A percentile compares a stretch with the other conserved stretches of the same genome.
Evolutionary conservation across 371 early-diverging fungal species (phyloP).

Genomic region (Conidiobolus incongruus): DNA sequence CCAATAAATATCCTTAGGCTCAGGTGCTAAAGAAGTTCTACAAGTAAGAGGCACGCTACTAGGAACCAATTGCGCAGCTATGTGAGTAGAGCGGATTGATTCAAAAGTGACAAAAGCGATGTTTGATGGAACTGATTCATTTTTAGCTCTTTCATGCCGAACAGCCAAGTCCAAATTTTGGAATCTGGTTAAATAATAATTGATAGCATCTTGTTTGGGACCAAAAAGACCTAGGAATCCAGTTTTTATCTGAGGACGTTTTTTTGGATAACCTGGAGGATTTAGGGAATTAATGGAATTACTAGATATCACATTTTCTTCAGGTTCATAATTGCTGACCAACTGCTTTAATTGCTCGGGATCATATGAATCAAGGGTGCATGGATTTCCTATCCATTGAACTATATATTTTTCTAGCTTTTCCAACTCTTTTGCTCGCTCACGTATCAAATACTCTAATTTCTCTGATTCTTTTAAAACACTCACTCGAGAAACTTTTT

Average conservation of each 20-base stretch:
- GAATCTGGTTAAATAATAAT: slow-evolving; percentile 10
- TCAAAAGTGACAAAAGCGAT: slow-evolving; percentile 34
- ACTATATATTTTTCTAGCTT: slow-evolving; percentile 9
- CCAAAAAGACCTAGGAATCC: slow-evolving; percentile 12
- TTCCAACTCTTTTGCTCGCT: slow-evolving; percentile 9
- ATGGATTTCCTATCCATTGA: slow-evolving; percentile 5
- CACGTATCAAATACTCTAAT: slow-evolving; percentile 9
- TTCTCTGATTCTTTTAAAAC: slow-evolving; percentile 20
- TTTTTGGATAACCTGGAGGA: not conserved
- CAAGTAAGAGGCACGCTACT: slow-evolving; percentile 20
- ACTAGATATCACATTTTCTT: too few relatives aligned
- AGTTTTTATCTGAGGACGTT: slow-evolving; percentile 8
- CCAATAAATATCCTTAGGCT: slow-evolving; percentile 84
- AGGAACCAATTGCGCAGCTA: slow-evolving; percentile 1
- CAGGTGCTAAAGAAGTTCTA: slow-evolving; percentile 55
- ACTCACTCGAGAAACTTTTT: slow-evolving; percentile 25
- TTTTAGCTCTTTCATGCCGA: not conserved
- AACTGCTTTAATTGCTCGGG: not conserved
- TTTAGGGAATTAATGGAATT: too few relatives aligned
- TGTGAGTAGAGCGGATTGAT: slow-evolving; percentile 11
- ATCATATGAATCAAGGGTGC: slow-evolving; percentile 8
- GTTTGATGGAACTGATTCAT: slow-evolving; percentile 8
- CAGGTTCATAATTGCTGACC: not conserved
- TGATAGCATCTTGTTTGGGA: slow-evolving; percentile 12
- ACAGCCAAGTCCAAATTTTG: slow-evolving; percentile 15